These are phyloP conservation scores for Coleophoma eucalyptorum DNA, from an alignment of 2,329 filamentous ascomycete genomes.

Conservation along the genomic window DNA sequence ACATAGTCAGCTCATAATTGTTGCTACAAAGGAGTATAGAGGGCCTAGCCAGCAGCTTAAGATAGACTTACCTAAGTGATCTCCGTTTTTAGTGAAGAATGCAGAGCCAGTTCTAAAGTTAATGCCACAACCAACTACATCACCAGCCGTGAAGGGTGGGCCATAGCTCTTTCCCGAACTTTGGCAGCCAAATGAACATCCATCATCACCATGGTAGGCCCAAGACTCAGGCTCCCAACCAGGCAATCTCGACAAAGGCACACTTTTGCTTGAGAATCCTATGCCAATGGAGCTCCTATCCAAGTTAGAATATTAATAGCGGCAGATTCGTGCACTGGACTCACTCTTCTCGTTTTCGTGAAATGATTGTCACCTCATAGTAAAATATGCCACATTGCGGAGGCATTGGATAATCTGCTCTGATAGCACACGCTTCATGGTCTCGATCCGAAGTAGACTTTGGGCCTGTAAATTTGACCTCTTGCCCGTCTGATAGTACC, in stretches of 20 bases:
- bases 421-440: slow-evolving; percentile 76
- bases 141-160: slow-evolving; percentile 48
- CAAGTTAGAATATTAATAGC: slow-evolving; percentile 6
- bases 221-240: slow-evolving; percentile 67
- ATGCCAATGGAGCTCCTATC: slow-evolving; percentile 56
- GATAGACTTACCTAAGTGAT: slow-evolving; percentile 43
- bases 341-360: slow-evolving; percentile 65
- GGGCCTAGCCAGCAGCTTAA: background rate
- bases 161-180: slow-evolving; percentile 55
- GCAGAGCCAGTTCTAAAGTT: slow-evolving; percentile 61
- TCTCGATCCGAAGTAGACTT: slow-evolving; percentile 47
- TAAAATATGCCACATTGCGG: slow-evolving; percentile 92
- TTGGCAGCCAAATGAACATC: slow-evolving; percentile 54
- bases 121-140: slow-evolving; percentile 62
- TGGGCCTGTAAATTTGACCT: slow-evolving; percentile 57
- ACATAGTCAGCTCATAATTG: background rate
- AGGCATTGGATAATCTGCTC: slow-evolving; percentile 84
- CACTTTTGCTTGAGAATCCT: slow-evolving; percentile 54
- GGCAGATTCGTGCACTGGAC: slow-evolving; percentile 16
- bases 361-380: slow-evolving; percentile 69
- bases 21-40: too few relatives aligned
- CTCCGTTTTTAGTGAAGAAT: slow-evolving; percentile 68
- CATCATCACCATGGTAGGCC: slow-evolving; percentile 68
- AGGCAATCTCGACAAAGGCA: slow-evolving; percentile 50
- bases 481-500: slow-evolving; percentile 67